phyloP scores from a whole-genome alignment of 2,329 filamentous ascomycete genomes.

The Fusarium virguliforme region DNA sequence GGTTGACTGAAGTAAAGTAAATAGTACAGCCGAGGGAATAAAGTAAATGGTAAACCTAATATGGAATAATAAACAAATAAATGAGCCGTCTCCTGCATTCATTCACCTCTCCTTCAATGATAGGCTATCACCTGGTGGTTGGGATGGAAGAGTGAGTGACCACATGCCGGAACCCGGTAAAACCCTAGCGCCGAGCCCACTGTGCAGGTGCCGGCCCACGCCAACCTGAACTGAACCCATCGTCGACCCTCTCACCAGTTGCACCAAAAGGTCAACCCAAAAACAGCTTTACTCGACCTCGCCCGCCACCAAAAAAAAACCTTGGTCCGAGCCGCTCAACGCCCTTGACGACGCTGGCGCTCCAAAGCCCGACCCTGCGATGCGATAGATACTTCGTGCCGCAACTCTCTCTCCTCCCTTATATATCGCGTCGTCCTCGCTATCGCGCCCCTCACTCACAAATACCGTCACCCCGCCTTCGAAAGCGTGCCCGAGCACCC shows the following conservation, averaged over 20 bases:
- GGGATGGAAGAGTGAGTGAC: neutral
- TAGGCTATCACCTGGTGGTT: slow-evolving; percentile 16
- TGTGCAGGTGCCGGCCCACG: slow-evolving; percentile 26
- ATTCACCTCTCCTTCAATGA: slow-evolving; percentile 24
- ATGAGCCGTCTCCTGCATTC: neutral
- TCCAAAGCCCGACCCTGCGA: slow-evolving; percentile 14
- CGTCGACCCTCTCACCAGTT: slow-evolving; percentile 20
- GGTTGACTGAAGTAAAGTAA: too few relatives aligned
- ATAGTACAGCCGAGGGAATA: neutral
- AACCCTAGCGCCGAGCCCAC: slow-evolving; percentile 45
- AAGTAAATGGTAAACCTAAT: too few relatives aligned
- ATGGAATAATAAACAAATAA: neutral
- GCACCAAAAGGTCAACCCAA: slow-evolving; percentile 42
- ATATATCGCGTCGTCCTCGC: neutral
- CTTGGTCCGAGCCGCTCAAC: slow-evolving; percentile 2
- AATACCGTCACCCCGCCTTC: slow-evolving; percentile 50
- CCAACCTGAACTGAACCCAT: slow-evolving; percentile 18
- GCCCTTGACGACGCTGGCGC: slow-evolving; percentile 33
- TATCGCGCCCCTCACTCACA: slow-evolving; percentile 45
- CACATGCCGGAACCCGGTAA: slow-evolving; percentile 45
- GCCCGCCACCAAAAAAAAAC: neutral
- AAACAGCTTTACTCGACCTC: slow-evolving; percentile 24
- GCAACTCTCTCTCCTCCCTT: neutral
- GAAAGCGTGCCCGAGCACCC: slow-evolving; percentile 12
- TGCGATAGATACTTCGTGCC: slow-evolving; percentile 18